Evolutionary conservation across 495 filamentous ascomycete species (phyloP), one percentile per base, ranked within the genome.

Genomic region (Lasiosphaeriaceae sp.): DNA sequence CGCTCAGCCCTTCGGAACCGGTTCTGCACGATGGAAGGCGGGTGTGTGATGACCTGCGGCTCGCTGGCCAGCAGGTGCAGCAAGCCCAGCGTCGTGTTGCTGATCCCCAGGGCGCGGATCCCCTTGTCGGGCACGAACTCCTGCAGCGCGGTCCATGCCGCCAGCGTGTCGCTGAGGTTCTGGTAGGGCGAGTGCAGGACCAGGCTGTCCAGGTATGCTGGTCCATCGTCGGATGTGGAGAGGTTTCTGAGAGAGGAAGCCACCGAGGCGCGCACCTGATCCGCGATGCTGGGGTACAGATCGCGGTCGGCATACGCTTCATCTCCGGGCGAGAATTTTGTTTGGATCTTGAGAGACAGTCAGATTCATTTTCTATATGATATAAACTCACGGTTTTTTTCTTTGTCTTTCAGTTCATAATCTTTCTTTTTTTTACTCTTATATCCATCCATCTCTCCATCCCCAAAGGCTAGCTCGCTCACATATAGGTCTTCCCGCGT

Each of bases 181-280:
- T 71, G 72, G 35, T 88, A 71, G 1, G 90, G 88, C 2, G 82
- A 84, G 73, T 94, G 90, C 11, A 95, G 72, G 24, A 94, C 70
- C 1, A 93, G 66, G 52, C 82, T 83, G 65, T 93, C 90, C 47
- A 94, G 76, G 58, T 92, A 92, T 50, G 3, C 76, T 72, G 6
- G 64, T 24, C 34, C 0, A 7, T 73, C 65, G 21, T 56, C 63
- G 7, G 65, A 50, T 37, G 67, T 64, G 22, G 67, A 63, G 44
- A 94, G 79, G 66, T 90, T 84, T n/a, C 71, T 56, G n/a, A 95
- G 72, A 9, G 89, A 93, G 4, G 80, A 83, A 22, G 74, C 69
- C 52, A 93, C 76, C 0, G 86, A 90, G 22, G 80, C 70, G 57
- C 80, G 78, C 20, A 93, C 79, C 66, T 90, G 87, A 6, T 85